Evolutionary conservation across 148 eudicot species (phyloP).

Genomic region (Amaranthus cruentus): DNA sequence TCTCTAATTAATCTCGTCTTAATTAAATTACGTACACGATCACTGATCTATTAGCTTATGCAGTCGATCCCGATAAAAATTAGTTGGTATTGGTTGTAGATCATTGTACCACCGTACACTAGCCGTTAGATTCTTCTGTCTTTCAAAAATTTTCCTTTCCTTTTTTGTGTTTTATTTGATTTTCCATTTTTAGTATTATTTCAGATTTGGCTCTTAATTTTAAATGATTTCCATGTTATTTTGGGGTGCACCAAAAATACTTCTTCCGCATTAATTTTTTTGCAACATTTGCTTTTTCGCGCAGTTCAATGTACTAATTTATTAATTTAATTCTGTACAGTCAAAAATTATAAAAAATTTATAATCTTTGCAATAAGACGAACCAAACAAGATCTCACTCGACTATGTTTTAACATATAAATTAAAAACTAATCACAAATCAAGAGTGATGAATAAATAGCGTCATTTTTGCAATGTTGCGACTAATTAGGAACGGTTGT

Average conservation of each 20-base stretch:
- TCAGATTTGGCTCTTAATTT: neutral
- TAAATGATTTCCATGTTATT: no score
- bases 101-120: neutral
- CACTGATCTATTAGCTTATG: neutral
- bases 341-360: neutral
- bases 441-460: no score
- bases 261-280: no score
- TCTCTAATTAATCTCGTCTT: neutral
- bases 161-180: neutral
- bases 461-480: no score
- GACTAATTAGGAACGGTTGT: no score
- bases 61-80: conserved; percentile 1
- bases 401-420: no score
- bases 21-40: neutral
- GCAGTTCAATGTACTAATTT: neutral
- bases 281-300: neutral
- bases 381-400: no score
- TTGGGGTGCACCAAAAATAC: no score
- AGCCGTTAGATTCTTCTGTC: neutral
- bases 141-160: neutral
- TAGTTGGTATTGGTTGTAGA: no score
- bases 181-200: neutral
- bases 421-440: no score
- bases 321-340: neutral
- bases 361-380: neutral